Conservation (phyloP, 768 basidiomycete genomes). For the Tulasnella sp. region DNA sequence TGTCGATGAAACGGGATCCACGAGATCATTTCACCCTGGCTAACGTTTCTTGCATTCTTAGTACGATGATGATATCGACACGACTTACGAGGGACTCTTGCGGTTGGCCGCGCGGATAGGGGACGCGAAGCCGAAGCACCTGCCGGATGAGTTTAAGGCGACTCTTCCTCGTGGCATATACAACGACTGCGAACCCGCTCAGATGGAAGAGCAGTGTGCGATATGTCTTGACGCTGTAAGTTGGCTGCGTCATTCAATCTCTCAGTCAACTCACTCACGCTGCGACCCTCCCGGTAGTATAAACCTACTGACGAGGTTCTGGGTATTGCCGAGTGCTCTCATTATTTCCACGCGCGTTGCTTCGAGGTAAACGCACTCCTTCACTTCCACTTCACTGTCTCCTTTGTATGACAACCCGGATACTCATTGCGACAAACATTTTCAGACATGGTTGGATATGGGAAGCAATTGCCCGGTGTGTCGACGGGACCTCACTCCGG, state of each 20-base stretch:
- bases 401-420: background rate
- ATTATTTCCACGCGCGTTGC: constrained; percentile 20
- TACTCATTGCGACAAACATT: background rate
- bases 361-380: background rate
- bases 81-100: constrained; percentile 20
- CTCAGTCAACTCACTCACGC: background rate
- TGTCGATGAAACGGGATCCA: background rate
- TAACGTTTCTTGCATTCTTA: background rate
- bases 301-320: constrained; percentile 18
- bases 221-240: constrained; percentile 16
- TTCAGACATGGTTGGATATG: constrained; percentile 10
- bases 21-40: background rate
- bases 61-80: constrained; percentile 22
- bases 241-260: background rate
- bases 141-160: background rate
- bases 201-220: constrained; percentile 14
- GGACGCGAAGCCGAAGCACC: constrained; percentile 20
- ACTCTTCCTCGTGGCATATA: constrained; percentile 15
- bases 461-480: constrained; percentile 8
- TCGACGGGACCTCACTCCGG: constrained; percentile 9
- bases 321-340: constrained; percentile 16
- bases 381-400: too few relatives aligned
- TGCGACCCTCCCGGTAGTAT: constrained; percentile 11
- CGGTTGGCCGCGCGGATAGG: constrained; percentile 20
- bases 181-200: constrained; percentile 13